Base-by-base conservation (phyloP, 2,329 filamentous ascomycete genomes). In the Phaeosphaeriaceae sp. region DNA sequence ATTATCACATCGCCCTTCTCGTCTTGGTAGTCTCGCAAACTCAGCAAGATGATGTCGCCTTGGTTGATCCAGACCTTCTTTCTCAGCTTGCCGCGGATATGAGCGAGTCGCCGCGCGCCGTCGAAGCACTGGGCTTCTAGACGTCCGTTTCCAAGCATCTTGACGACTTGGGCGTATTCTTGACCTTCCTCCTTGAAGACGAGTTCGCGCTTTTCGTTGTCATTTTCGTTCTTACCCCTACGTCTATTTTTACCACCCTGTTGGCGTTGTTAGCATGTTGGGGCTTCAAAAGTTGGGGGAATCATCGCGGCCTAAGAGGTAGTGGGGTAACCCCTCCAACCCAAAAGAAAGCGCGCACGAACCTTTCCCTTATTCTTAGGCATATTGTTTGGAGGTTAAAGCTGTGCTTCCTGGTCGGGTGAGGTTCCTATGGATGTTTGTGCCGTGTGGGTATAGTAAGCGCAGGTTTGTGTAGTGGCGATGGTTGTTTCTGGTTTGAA, bases 361-460 rank as follows among this genome's bases (percentile, higher is more conserved):
- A 96, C 92, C 82, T 96, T 97, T 92, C 92, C 92, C 87, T 97
- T 97, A 78, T 97, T 97, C 90, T 97, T 97, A 73, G 92, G 92
- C 92, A 97, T 97, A 56, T 78, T 87, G 77, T 66, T 60, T 45
- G 48, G 40, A 52, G 33, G 56, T 48, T 39, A 49, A 30, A 30
- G 48, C 47, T 48, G 48, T 46, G 44, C 35, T 42, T 46, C 40
- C 18, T 41, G 42, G 46, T 50, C 39, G 18, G 47, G 37, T 39
- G 30, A 46, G n/a, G 32, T 39, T 39, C 15, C 4, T 21, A 43
- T 35, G 42, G 48, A 42, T 32, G 44, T 50, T 41, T 39, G 42
- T 40, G 41, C 21, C 8, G 38, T 28, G 36, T 20, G 36, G 39
- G 26, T 50, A 37, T 39, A 42, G 41, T 28, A 46, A 28, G 39